These are phyloP conservation scores for Beta lomatogona DNA, from an alignment of 179 eudicot genomes.

Conservation along the genomic window DNA sequence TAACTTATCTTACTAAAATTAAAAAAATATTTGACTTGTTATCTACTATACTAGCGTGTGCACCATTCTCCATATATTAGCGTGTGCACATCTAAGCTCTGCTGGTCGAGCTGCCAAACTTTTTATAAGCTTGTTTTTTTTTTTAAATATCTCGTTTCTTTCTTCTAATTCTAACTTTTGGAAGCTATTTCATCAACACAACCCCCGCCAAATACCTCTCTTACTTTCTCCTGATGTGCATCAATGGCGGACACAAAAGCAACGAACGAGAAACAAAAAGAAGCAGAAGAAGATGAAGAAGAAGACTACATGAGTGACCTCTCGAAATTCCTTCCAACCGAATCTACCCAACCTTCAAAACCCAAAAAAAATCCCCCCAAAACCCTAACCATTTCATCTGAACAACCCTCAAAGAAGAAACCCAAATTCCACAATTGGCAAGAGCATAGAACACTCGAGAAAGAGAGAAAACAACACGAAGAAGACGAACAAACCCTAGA, in stretches of 20 bases:
- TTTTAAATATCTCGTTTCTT: too few species aligned
- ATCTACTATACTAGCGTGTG: too few species aligned
- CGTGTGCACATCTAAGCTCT: too few species aligned
- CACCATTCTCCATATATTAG: too few species aligned
- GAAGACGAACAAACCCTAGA: conserved; percentile 73
- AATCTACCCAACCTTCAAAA: conserved; percentile 40
- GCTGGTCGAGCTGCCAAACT: too few species aligned
- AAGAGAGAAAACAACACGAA: conserved; percentile 55
- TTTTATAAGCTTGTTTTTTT: too few species aligned
- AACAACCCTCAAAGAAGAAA: conserved; percentile 52
- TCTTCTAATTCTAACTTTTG: too few species aligned
- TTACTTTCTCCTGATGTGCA: not conserved
- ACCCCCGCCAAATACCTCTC: too few species aligned
- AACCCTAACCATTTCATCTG: conserved; percentile 14
- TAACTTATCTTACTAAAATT: too few species aligned
- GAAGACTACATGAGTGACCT: conserved; percentile 90
- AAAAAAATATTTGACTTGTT: too few species aligned
- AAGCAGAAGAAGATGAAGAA: conserved; percentile 40
- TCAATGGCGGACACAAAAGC: conserved; percentile 40
- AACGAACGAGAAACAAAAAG: not conserved
- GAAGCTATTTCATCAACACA: too few species aligned
- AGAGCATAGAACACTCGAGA: conserved; percentile 45
- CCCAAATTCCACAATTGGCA: conserved; percentile 47
- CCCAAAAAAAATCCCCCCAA: conserved; percentile 42
- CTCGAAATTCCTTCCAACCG: conserved; percentile 63